Evolutionary conservation across 2,329 filamentous ascomycete species (phyloP).

Genomic region (Sarocladium kiliense): DNA sequence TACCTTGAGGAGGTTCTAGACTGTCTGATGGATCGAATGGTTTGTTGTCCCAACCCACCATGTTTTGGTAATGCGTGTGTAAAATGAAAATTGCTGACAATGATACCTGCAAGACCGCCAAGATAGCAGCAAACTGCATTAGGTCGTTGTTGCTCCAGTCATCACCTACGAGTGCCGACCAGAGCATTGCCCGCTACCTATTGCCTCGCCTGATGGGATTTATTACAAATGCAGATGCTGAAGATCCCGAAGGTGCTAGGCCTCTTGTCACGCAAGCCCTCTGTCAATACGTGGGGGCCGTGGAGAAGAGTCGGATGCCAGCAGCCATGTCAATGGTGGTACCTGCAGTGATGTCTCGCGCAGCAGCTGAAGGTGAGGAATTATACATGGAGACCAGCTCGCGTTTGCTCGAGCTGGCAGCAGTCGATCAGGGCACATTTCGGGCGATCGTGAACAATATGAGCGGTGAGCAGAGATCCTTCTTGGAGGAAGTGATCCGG

Average conservation of each 20-base stretch:
- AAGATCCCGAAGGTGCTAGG: conserved; percentile 76
- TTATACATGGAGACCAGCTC: conserved; percentile 69
- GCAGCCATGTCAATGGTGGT: conserved; percentile 71
- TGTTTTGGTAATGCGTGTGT: neutral
- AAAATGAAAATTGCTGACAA: conserved; percentile 13
- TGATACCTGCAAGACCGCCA: conserved; percentile 56
- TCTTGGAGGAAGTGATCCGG: conserved; percentile 78
- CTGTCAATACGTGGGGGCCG: conserved; percentile 59
- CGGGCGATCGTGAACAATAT: conserved; percentile 67
- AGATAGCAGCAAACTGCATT: conserved; percentile 85
- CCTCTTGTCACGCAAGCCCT: conserved; percentile 68
- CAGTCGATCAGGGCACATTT: conserved; percentile 68
- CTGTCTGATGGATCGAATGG: conserved; percentile 74
- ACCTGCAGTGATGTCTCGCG: conserved; percentile 70
- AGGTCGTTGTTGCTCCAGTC: conserved; percentile 72
- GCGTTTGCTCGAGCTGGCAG: conserved; percentile 75
- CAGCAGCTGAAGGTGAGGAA: conserved; percentile 53
- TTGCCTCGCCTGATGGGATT: conserved; percentile 74
- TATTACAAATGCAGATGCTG: conserved; percentile 61
- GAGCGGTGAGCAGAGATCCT: conserved; percentile 62
- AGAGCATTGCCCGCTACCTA: conserved; percentile 68
- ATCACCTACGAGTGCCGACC: conserved; percentile 58
- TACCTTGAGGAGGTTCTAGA: conserved; percentile 80
- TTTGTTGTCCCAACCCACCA: conserved; percentile 35
- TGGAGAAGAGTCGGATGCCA: conserved; percentile 39